A percentile compares a stretch with the other conserved stretches of the same genome.
phyloP scores from a whole-genome alignment of 257 asterid species.

The Solanum stenotomum region DNA sequence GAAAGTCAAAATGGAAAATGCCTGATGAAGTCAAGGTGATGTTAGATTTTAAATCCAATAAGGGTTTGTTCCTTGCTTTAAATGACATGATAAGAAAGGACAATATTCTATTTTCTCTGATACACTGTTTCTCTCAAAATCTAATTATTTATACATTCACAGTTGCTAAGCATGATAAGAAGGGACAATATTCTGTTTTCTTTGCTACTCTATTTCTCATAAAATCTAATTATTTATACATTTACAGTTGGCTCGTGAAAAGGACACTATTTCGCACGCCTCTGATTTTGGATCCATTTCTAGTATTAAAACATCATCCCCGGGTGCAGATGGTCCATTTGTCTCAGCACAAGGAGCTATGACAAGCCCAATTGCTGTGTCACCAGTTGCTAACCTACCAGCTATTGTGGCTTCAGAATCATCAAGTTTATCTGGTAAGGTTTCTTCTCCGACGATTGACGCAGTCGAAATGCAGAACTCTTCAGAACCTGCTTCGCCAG shows the following conservation, averaged over 20 bases:
- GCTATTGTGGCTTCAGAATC: slow-evolving; percentile 27
- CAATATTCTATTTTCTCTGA: background rate
- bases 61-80: background rate
- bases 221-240: background rate
- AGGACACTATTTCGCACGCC: slow-evolving; percentile 23
- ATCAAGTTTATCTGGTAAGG: slow-evolving; percentile 34
- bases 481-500: slow-evolving; percentile 31
- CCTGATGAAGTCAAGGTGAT: slow-evolving; percentile 87
- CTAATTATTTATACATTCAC: slow-evolving; percentile 1
- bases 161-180: slow-evolving; percentile 23
- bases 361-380: slow-evolving; percentile 51
- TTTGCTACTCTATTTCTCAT: slow-evolving; percentile 7
- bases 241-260: slow-evolving; percentile 43
- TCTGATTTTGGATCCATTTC: slow-evolving; percentile 30
- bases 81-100: background rate
- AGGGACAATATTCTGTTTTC: background rate
- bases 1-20: slow-evolving; percentile 69
- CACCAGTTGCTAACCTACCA: slow-evolving; percentile 35
- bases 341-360: slow-evolving; percentile 20
- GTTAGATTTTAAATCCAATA: slow-evolving; percentile 13
- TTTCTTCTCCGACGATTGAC: slow-evolving; percentile 26
- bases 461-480: slow-evolving; percentile 26
- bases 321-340: slow-evolving; percentile 26
- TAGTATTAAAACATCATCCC: slow-evolving; percentile 29
- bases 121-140: slow-evolving; percentile 7